Evolutionary conservation across 768 basidiomycete species (phyloP).

Genomic region (Nevesoporus exiguus): DNA sequence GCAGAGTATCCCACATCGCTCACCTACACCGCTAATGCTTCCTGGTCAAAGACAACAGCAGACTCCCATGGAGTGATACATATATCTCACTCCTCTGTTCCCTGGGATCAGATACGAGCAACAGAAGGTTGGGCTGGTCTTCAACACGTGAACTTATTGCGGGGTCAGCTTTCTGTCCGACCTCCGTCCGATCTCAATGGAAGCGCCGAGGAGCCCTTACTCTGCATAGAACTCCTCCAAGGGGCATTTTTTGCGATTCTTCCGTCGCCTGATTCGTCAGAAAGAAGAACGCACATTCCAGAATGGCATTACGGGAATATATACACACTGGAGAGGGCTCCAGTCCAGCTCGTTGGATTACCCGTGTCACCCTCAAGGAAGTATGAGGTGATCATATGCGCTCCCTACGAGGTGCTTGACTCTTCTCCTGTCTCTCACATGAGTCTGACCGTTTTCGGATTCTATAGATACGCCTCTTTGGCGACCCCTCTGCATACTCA

Average conservation of each 20-base stretch:
- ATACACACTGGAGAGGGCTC: constrained; percentile 60
- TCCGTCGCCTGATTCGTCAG: constrained; percentile 38
- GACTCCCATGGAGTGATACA: constrained; percentile 45
- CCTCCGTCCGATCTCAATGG: constrained; percentile 35
- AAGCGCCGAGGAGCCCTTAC: constrained; percentile 35
- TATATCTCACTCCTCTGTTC: constrained; percentile 63
- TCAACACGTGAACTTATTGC: constrained; percentile 75
- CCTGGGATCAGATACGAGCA: constrained; percentile 63
- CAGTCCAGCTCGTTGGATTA: constrained; percentile 46
- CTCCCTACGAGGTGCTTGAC: constrained; percentile 69
- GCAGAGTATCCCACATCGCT: constrained; percentile 57
- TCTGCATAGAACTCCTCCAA: constrained; percentile 61
- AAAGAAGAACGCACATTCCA: constrained; percentile 26
- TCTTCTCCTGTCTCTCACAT: neutral
- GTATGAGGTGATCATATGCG: constrained; percentile 73
- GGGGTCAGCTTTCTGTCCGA: constrained; percentile 56
- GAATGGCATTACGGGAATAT: constrained; percentile 86
- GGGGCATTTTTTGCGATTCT: constrained; percentile 76
- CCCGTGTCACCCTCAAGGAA: constrained; percentile 40
- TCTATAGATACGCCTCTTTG: constrained; percentile 74
- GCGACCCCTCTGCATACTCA: constrained; percentile 53
- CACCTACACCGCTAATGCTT: constrained; percentile 39
- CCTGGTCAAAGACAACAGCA: constrained; percentile 50
- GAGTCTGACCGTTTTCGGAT: neutral
- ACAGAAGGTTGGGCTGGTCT: constrained; percentile 86